Base-by-base conservation (phyloP, 352 stramenopile species). In the Globisporangium middletonii region DNA sequence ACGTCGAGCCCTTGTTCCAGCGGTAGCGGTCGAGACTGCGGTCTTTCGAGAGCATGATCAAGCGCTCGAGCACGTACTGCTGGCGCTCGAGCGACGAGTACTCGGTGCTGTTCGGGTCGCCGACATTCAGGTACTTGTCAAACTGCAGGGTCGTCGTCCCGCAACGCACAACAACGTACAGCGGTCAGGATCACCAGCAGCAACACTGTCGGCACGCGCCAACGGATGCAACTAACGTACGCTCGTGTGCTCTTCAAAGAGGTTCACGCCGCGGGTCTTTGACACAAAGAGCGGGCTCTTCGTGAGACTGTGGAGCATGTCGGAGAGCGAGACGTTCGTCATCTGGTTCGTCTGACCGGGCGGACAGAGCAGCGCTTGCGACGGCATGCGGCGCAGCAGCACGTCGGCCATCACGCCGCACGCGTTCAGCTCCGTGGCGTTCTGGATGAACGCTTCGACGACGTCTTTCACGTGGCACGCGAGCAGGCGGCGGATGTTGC, bases 21-120 rank as follows among this genome's bases (percentile, higher is more conserved):
- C 84, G 82, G 68, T 84, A 94, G 35, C 79, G 75, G 59, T 92
- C 83, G 42, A 94, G 71, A 55, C 85, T 91, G 49, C 84, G 80
- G 62, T 94, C 84, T 57, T 92, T 92, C 11, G 82, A 90, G n/a
- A 94, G 64, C 80, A 92, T 84, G 65, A 92, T 84, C 35, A 94
- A 62, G 19, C 84, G 76, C 62, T 94, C 80, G 8, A 94, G 67
- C 28, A 89, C 82, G 68, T 94, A 94, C 52, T 93, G 77, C 60
- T 93, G 83, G 23, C 80, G 77, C 50, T 93, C 83, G 23, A 91
- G 63, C 19, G 80, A 90, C 30, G 78, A 83, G 64, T 86, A 89
- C 49, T 86, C 80, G 6, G 72, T 79, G 53, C 66, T 86, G 48
- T 72, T 85, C 26, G 78, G 69, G 50, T 92, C 80, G 26, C 81